Conservation (phyloP, 305 asterid genomes). For the Fraxinus albicans region DNA sequence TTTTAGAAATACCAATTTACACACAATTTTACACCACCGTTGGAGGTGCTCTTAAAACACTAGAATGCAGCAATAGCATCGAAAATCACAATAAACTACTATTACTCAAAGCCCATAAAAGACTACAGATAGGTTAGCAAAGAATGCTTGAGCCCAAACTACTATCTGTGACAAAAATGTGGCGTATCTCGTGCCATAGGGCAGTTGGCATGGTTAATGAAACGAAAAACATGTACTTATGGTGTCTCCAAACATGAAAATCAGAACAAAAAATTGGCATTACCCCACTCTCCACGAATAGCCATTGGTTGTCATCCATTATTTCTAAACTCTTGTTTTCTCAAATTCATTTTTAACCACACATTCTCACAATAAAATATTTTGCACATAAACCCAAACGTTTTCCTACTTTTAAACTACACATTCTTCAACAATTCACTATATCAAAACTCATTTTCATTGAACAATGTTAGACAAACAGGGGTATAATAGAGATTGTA, state of each 20-base stretch:
- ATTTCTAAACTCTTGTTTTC: no score
- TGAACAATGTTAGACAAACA: no score
- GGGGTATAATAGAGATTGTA: background rate
- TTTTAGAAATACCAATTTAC: no score
- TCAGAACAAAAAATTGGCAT: background rate
- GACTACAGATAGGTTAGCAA: background rate
- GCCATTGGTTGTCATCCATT: no score
- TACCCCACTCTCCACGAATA: background rate
- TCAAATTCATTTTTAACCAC: no score
- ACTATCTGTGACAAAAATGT: background rate
- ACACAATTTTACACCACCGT: no score
- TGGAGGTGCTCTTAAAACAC: background rate
- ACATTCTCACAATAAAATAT: no score
- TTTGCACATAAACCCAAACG: no score
- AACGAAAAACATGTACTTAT: background rate
- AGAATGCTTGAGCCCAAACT: background rate
- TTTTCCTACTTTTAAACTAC: no score
- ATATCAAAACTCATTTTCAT: no score
- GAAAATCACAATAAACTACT: background rate
- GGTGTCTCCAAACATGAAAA: background rate
- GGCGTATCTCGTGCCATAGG: background rate
- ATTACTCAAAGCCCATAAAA: background rate
- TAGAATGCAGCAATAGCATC: slow-evolving; percentile 4
- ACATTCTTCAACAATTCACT: no score
- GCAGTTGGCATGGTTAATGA: background rate